Base-by-base conservation (phyloP, 441 rosid genomes). In the Aquilaria agallochum region DNA sequence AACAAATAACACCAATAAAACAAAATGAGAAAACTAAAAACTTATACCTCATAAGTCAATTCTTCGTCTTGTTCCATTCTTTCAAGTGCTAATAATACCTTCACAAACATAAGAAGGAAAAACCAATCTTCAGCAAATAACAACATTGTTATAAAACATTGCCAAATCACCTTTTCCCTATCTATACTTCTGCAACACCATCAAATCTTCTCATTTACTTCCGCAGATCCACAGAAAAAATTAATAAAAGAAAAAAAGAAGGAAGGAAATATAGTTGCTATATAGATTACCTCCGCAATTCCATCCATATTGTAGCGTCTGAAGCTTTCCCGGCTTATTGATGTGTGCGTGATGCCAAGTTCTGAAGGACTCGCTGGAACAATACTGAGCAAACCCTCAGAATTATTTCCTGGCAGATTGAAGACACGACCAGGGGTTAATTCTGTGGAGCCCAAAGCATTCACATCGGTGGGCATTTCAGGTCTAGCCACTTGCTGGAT, bases 51-150 rank as follows among this genome's bases (percentile, higher is more conserved):
- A 72, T 87, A 89, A n/a, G 89, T 69, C 31, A 84, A 68, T 63
- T 81, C 97, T 58, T 83, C 96, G 72, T 89, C 96, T 66, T 76
- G 91, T 67, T 88, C 97, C 75, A 89, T 82, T 74, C 96, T 89
- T 78, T 89, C 95, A 50, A 95, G 91, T 56, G 96, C 88, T 72
- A 83, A 72, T 56, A 92, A 72, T 61, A 83, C 85, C 99, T 95
- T 72, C 66, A 67, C 12, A 55, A 20, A 50, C 14, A 71, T 48
- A 72, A 27, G 42, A 70, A 71, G 49, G 15, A 63, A 46, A 13
- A 44, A 46, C 20, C 52, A 60, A 31, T 60, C 50, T 53, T 42
- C 11, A 42, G 11, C 31, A 62, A 50, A 33, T n/a, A 59, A 50
- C 3, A 14, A 68, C 11, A 48, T 34, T 5, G 32, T 20, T 51